Percentiles rank a stretch among this genome's conserved stretches.
Conservation (phyloP, 805 yeast species). For the Lipomyces lipofer region DNA sequence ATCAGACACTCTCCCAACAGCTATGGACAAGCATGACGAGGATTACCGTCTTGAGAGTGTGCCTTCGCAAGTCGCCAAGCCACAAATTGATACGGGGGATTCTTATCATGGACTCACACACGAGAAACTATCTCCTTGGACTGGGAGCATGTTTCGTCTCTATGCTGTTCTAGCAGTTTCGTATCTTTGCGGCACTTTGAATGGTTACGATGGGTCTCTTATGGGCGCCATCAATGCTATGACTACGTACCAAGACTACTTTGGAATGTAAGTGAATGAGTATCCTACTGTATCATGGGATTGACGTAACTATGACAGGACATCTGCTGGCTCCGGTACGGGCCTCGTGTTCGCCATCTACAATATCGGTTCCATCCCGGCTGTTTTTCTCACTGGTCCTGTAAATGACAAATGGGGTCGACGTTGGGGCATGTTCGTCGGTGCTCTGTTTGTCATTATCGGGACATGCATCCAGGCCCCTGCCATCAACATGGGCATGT, state of each 20-base stretch:
- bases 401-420: slow-evolving; percentile 46
- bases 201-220: slow-evolving; percentile 21
- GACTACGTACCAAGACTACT: slow-evolving; percentile 13
- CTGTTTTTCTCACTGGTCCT: neutral
- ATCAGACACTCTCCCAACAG: too few relatives aligned
- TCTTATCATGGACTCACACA: neutral
- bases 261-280: slow-evolving; percentile 4
- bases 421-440: slow-evolving; percentile 39
- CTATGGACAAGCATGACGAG: too few relatives aligned
- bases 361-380: slow-evolving; percentile 3
- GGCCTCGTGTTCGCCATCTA: slow-evolving; percentile 42
- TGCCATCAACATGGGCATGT: slow-evolving; percentile 15
- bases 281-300: neutral
- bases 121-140: slow-evolving; percentile 19
- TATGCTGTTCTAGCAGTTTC: slow-evolving; percentile 6
- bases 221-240: slow-evolving; percentile 21
- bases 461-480: slow-evolving; percentile 22
- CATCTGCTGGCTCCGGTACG: neutral
- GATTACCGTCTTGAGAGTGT: too few relatives aligned
- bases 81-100: too few relatives aligned
- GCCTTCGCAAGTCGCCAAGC: too few relatives aligned
- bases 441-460: slow-evolving; percentile 8
- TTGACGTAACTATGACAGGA: neutral
- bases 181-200: slow-evolving; percentile 15
- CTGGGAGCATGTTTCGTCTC: slow-evolving; percentile 11